A percentile compares a stretch with the other conserved stretches of the same genome.
phyloP scores from a whole-genome alignment of 257 asterid genomes.

The Lavandula angustifolia region DNA sequence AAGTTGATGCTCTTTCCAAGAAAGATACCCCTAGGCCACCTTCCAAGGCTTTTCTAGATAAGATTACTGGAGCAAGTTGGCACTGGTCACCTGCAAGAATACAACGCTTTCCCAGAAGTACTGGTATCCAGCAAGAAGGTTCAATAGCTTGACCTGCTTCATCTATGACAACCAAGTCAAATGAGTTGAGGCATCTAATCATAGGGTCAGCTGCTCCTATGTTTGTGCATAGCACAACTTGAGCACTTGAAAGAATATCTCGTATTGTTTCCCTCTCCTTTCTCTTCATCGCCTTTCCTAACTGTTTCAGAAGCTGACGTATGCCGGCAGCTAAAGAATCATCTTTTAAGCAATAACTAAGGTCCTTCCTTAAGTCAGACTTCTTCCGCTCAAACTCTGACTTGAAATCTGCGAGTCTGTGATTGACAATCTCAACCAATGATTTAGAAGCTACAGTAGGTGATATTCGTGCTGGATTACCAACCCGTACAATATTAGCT shows the following conservation, averaged over 20 bases:
- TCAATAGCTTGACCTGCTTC: constrained; percentile 98
- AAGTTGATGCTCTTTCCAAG: constrained; percentile 70
- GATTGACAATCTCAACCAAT: constrained; percentile 76
- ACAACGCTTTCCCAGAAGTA: constrained; percentile 91
- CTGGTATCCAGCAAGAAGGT: constrained; percentile 97
- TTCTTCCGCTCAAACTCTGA: constrained; percentile 84
- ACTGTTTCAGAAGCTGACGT: constrained; percentile 93
- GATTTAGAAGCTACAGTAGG: constrained; percentile 84
- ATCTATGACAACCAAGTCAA: constrained; percentile 89
- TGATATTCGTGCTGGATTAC: constrained; percentile 91
- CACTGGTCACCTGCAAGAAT: constrained; percentile 90
- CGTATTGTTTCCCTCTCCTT: constrained; percentile 90
- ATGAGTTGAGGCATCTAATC: constrained; percentile 64
- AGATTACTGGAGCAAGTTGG: constrained; percentile 95
- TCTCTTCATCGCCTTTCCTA: constrained; percentile 87
- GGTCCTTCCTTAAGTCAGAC: constrained; percentile 83
- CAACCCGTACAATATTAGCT: constrained; percentile 75
- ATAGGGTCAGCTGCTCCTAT: constrained; percentile 96
- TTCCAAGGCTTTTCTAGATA: constrained; percentile 89
- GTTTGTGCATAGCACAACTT: constrained; percentile 92
- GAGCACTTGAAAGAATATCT: constrained; percentile 74
- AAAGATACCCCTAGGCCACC: constrained; percentile 87
- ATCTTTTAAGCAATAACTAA: constrained; percentile 76
- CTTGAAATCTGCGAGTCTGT: constrained; percentile 68
- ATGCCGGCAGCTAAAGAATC: constrained; percentile 98